Conservation (phyloP, 345 rosid species). For the Rhodamnia rubescens region DNA sequence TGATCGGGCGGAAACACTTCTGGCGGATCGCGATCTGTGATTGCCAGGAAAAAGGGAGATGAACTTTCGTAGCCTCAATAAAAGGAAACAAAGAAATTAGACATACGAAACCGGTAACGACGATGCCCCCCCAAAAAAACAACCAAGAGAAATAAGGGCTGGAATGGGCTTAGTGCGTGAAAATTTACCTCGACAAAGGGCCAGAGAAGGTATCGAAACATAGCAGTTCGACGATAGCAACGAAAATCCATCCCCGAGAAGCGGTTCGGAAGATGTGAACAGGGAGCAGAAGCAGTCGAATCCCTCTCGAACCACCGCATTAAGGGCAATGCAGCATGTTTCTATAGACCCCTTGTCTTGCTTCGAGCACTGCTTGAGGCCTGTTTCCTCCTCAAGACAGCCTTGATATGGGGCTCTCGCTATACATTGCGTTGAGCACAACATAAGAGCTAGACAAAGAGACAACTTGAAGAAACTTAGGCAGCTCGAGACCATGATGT, state of each 20-base stretch:
- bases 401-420: constrained; percentile 8
- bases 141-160: no score
- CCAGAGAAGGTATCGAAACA: constrained; percentile 18
- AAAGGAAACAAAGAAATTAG: background rate
- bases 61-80: background rate
- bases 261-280: constrained; percentile 4
- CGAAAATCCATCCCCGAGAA: background rate
- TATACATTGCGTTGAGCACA: background rate
- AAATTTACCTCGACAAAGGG: constrained; percentile 20
- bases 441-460: background rate
- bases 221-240: constrained; percentile 18
- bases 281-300: constrained; percentile 24
- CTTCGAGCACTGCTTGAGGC: constrained; percentile 13
- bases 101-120: background rate
- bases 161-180: background rate
- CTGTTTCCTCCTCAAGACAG: constrained; percentile 13
- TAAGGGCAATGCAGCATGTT: constrained; percentile 23
- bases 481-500: constrained; percentile 1
- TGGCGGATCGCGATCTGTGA: background rate
- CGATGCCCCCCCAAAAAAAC: no score
- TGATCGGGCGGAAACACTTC: background rate
- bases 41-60: background rate
- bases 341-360: constrained; percentile 8
- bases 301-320: constrained; percentile 12
- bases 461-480: background rate